phyloP scores from a whole-genome alignment of 1,284 basidiomycete species.

The Ceratobasidium sp. region DNA sequence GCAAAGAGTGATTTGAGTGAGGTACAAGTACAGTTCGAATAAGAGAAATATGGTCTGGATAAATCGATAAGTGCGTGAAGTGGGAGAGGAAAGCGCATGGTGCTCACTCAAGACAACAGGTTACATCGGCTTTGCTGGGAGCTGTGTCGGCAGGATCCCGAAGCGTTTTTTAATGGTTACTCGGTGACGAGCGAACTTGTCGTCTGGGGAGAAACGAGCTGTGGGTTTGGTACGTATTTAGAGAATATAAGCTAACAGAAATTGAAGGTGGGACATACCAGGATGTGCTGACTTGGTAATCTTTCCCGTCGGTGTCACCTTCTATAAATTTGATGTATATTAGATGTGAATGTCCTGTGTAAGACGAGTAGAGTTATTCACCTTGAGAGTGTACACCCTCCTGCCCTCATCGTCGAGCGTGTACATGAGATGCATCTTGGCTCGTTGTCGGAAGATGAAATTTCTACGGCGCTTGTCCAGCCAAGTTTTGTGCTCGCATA shows the following conservation, averaged over 20 bases:
- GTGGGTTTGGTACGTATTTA: conserved; percentile 45
- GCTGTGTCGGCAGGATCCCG: conserved; percentile 86
- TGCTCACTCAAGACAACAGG: conserved; percentile 6
- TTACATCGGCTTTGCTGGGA: conserved; percentile 89
- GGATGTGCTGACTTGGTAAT: conserved; percentile 95
- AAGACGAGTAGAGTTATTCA: too few relatives aligned
- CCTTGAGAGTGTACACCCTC: conserved; percentile 91
- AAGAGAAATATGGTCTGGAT: background rate
- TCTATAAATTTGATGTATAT: conserved; percentile 64
- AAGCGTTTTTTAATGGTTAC: conserved; percentile 95
- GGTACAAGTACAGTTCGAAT: conserved; percentile 1
- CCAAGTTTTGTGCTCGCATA: background rate
- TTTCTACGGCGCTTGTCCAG: conserved; percentile 36
- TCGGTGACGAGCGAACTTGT: conserved; percentile 96
- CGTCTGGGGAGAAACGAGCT: conserved; percentile 97
- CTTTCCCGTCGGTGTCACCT: conserved; percentile 82
- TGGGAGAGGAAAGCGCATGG: background rate
- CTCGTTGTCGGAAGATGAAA: conserved; percentile 38
- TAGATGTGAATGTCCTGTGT: too few relatives aligned
- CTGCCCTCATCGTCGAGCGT: conserved; percentile 83
- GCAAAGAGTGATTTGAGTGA: background rate
- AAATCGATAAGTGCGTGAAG: background rate
- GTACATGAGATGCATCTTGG: conserved; percentile 94
- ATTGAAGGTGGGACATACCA: conserved; percentile 66
- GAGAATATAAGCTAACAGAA: background rate